Evolutionary conservation across 2,329 filamentous ascomycete genomes (phyloP).

Genomic region (Calonectria pseudoreteaudii): DNA sequence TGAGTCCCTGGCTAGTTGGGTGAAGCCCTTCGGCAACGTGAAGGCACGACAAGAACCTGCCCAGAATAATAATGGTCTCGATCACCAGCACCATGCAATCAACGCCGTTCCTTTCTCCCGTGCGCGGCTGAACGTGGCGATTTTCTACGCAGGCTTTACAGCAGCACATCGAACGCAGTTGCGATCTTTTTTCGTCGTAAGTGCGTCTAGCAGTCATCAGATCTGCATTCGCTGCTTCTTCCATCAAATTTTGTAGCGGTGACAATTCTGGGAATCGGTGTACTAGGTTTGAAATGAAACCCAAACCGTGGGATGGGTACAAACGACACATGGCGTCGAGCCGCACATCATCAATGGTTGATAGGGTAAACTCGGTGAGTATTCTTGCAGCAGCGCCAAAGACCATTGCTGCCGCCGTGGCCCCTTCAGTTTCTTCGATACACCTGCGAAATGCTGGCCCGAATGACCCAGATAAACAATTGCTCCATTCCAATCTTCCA

Average conservation of each 20-base stretch:
- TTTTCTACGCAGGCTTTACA: background rate
- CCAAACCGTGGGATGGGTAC: background rate
- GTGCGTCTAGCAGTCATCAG: background rate
- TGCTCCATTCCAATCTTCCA: background rate
- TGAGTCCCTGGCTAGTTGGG: background rate
- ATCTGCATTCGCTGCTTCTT: background rate
- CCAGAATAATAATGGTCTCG: background rate
- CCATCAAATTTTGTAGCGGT: background rate
- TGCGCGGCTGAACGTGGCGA: background rate
- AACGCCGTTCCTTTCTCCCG: too few relatives aligned
- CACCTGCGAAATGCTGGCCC: background rate
- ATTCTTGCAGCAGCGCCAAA: background rate
- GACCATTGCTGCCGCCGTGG: background rate
- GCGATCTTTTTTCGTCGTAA: background rate
- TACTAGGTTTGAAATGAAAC: background rate
- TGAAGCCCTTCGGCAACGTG: background rate
- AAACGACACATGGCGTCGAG: background rate
- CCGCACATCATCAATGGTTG: background rate
- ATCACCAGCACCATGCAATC: background rate
- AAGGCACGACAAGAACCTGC: background rate
- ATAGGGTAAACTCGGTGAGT: background rate
- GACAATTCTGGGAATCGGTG: background rate
- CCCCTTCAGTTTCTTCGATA: background rate
- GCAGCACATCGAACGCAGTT: background rate
- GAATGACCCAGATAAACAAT: background rate